A percentile compares a stretch with the other conserved stretches of the same genome.
These are phyloP conservation scores for Hypholoma fasciculare DNA, from an alignment of 768 basidiomycete species.

Conservation along the genomic window DNA sequence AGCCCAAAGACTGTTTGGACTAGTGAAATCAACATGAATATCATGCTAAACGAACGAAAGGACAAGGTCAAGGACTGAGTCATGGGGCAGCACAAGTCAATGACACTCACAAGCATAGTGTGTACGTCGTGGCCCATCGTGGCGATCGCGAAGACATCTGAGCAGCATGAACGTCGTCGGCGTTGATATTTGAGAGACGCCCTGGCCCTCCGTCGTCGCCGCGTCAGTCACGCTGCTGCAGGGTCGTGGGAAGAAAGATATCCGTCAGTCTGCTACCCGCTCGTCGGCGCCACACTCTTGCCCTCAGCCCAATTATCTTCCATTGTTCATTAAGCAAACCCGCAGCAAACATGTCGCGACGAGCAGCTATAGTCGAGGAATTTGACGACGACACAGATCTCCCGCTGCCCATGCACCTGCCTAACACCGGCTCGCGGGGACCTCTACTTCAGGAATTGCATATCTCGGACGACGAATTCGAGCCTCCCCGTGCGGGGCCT, in stretches of 20 bases:
- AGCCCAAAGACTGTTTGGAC: constrained; percentile 9
- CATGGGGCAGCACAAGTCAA: too few relatives aligned
- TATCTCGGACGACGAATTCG: constrained; percentile 51
- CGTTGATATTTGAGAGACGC: constrained; percentile 4
- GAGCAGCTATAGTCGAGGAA: constrained; percentile 69
- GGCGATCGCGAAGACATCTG: constrained; percentile 33
- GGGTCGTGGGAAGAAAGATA: constrained; percentile 17
- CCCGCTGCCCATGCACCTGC: constrained; percentile 71
- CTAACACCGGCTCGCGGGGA: constrained; percentile 66
- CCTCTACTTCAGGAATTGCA: constrained; percentile 79
- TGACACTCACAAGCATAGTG: constrained; percentile 28
- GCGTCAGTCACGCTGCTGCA: neutral
- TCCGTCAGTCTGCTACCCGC: neutral
- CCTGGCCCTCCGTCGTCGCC: too few relatives aligned
- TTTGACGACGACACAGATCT: constrained; percentile 97
- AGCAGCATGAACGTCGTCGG: constrained; percentile 33
- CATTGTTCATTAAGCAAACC: too few relatives aligned
- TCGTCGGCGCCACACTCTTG: neutral
- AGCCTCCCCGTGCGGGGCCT: constrained; percentile 48
- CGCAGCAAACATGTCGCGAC: constrained; percentile 57
- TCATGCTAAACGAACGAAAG: constrained; percentile 3
- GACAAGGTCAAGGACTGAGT: too few relatives aligned
- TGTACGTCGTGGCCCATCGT: constrained; percentile 27
- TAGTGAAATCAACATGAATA: constrained; percentile 14
- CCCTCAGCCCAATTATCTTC: too few relatives aligned